phyloP scores from a whole-genome alignment of 805 yeast genomes.

The Phaffomyces opuntiae region DNA sequence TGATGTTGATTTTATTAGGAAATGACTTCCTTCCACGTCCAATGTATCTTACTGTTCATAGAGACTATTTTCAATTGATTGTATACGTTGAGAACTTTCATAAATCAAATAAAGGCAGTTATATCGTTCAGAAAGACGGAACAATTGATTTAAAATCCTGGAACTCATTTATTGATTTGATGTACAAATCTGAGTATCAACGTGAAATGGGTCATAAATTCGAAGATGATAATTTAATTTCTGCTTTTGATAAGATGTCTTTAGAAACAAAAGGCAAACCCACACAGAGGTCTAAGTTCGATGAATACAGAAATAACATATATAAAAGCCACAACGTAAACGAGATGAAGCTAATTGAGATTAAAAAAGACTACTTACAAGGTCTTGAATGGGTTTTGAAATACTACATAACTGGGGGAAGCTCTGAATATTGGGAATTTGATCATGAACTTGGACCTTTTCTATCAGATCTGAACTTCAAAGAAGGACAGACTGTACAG shows the following conservation, averaged over 20 bases:
- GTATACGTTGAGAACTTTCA: conserved; percentile 37
- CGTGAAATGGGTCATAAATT: too few species aligned
- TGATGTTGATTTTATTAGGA: conserved; percentile 86
- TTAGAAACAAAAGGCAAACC: conserved; percentile 47
- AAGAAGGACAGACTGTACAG: conserved; percentile 48
- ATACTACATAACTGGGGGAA: conserved; percentile 78
- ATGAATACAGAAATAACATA: conserved; percentile 69
- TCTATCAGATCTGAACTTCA: conserved; percentile 74
- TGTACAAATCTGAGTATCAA: conserved; percentile 1
- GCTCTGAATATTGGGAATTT: conserved; percentile 87
- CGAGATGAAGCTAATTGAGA: conserved; percentile 36
- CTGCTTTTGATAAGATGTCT: background rate
- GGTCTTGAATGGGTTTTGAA: conserved; percentile 92
- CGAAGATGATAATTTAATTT: background rate
- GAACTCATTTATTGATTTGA: background rate
- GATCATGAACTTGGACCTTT: conserved; percentile 82
- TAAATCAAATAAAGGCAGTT: conserved; percentile 5
- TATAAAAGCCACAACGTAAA: conserved; percentile 57
- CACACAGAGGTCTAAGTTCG: conserved; percentile 43
- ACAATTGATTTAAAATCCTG: background rate
- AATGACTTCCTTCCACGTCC: conserved; percentile 93
- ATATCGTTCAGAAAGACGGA: background rate
- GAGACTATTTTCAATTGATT: conserved; percentile 48
- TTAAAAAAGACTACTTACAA: conserved; percentile 71
- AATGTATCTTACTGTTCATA: conserved; percentile 75